phyloP scores from a whole-genome alignment of 495 filamentous ascomycete genomes.

The Bacidia rubella region DNA sequence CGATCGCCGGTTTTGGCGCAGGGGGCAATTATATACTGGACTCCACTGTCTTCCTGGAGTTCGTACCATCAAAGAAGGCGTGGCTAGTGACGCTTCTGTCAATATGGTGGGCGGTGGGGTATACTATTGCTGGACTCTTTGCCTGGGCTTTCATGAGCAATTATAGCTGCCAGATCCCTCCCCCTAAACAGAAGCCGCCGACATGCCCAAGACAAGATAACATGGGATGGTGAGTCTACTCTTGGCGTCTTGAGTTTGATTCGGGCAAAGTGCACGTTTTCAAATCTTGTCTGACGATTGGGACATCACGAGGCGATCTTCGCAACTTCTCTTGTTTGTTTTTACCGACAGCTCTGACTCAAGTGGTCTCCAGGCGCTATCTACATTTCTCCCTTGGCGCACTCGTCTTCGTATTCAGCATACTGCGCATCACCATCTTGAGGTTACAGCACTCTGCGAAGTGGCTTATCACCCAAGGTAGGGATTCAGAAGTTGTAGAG shows the following conservation, averaged over 20 bases:
- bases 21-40: background rate
- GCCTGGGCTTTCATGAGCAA: constrained; percentile 30
- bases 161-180: constrained; percentile 19
- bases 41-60: background rate
- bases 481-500: constrained; percentile 46
- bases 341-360: constrained; percentile 35
- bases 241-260: too few species aligned
- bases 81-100: background rate
- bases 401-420: constrained; percentile 51
- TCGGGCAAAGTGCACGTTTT: too few species aligned
- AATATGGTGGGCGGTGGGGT: constrained; percentile 26
- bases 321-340: too few species aligned
- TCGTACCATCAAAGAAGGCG: background rate
- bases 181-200: background rate
- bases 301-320: too few species aligned
- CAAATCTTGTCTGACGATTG: too few species aligned
- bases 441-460: constrained; percentile 59
- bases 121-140: constrained; percentile 28
- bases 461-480: constrained; percentile 50
- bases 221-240: too few species aligned
- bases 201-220: background rate
- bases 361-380: too few species aligned
- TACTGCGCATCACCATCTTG: constrained; percentile 54
- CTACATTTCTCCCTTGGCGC: constrained; percentile 45
- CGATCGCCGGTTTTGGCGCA: background rate